Evolutionary conservation across 2,329 filamentous ascomycete genomes (phyloP), one percentile per base, ranked within the genome.

Genomic region (Catunica adiposa): DNA sequence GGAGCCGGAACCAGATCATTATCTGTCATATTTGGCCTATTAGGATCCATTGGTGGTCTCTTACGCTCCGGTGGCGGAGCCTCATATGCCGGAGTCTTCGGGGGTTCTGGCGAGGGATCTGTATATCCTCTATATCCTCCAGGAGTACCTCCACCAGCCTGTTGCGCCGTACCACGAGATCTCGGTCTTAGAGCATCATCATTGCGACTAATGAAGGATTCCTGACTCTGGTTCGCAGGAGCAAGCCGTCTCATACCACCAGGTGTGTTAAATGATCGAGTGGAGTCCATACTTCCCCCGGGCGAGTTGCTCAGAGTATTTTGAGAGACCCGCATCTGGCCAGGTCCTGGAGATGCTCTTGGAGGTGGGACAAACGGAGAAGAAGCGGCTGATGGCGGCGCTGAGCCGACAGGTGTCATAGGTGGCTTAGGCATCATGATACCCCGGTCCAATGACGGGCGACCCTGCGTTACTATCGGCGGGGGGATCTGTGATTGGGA

Each of bases 31-130:
- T 73, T 70, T 6, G 76, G 76, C 31, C 77, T 70, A 5, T 75
- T 66, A 6, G 76, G 74, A 58, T 82, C 77, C 79, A 86, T 83
- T 0, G 81, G 79, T 1, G 82, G 82, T 51, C 82, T 70, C 64
- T 75, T 80, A 59, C 82, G 72, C 61, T 84, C 80, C 0, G 82
- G 82, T 1, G 78, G 73, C 34, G 71, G 71, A 22, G 75, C 68
- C 37, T 73, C 73, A 22, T 60, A 56, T 25, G 59, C 57, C 17
- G 59, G 60, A 20, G 61, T 56, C 40, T 59, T 61, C 7, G 55
- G 44, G 4, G 59, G 62, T 37, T 62, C 60, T 25, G 61, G 37
- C 1, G 59, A 57, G 1, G 56, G 40, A n/a, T 60, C 57, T 2
- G 26, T 44, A 34, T 56, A 59, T 11, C 40, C 34, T 15, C 57